Evolutionary conservation across 805 yeast species (phyloP).

Genomic region (Yamadazyma paraphyllophila): DNA sequence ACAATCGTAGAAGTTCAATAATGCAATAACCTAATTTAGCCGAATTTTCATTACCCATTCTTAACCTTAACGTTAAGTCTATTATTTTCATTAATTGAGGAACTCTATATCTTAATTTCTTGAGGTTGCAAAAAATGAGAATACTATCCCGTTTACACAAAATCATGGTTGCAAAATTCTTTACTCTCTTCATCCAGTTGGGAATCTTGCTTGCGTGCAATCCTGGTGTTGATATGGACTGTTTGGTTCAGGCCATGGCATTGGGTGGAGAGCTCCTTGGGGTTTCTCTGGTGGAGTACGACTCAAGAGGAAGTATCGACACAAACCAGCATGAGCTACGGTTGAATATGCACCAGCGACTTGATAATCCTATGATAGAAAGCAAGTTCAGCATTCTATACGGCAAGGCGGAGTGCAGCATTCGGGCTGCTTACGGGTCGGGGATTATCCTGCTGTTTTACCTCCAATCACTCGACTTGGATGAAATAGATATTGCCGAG

Average conservation of each 20-base stretch:
- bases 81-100: background rate
- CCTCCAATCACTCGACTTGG: conserved; percentile 42
- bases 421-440: conserved; percentile 29
- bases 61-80: background rate
- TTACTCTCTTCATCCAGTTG: background rate
- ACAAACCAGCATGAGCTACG: conserved; percentile 1
- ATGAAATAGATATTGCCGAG: conserved; percentile 42
- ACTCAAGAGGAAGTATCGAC: conserved; percentile 8
- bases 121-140: conserved; percentile 3
- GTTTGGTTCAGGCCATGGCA: conserved; percentile 28
- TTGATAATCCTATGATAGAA: conserved; percentile 32
- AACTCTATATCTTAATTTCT: background rate
- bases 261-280: conserved; percentile 14
- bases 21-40: too few relatives aligned
- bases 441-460: conserved; percentile 41
- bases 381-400: conserved; percentile 31
- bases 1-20: too few relatives aligned
- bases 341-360: conserved; percentile 19
- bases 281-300: conserved; percentile 3
- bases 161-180: conserved; percentile 5
- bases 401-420: conserved; percentile 38
- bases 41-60: too few relatives aligned
- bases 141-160: background rate
- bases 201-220: conserved; percentile 22
- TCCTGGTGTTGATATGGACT: conserved; percentile 22